Base-by-base conservation (phyloP, 495 filamentous ascomycete genomes). In the Extremus antarcticus region DNA sequence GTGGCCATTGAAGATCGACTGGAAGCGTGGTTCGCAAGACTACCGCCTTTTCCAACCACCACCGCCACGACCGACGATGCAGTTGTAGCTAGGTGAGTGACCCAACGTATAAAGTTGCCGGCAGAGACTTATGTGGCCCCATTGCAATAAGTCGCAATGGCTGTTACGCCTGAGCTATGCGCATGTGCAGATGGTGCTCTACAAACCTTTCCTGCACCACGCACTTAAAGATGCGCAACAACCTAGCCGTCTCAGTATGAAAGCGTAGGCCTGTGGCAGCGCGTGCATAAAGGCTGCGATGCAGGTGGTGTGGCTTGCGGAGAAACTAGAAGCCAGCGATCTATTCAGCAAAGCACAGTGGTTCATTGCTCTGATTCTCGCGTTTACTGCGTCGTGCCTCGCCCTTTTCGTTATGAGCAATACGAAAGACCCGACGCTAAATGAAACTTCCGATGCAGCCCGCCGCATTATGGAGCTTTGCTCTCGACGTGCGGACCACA, bases 211-310 rank as follows among this genome's bases (percentile, higher is more conserved):
- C 50, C 51, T 58, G 2, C 56, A 58, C 43, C 56, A 58, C 38
- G 51, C 56, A 3, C 50, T 58, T 2, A 29, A 40, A 10, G 22
- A 50, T 43, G 25, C 21, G 2, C 32, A 17, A 3, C 40, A 50
- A 2, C 22, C 15, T 8, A 38, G 20, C 21, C 43, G 41, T 19
- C 32, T 40, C 2, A 58, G 51, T 43, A 21, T 54, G 2, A 58
- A 58, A 32, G 56, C 56, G 1, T 58, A 58, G 19, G 56, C 56
- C 13, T 54, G 50, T 20, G 56, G 56, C 40, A 54, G 50, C 22
- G 56, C 51, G 2, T 58, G 56, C 38, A 47, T 58, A 22, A 58
- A 58, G 35, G 56, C 56, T 2, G 56, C 50, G 11, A 53, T 58
- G 56, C 56, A 58, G 29, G 56, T 48, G 10, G 56, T 58, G 10